phyloP scores from a whole-genome alignment of 441 rosid genomes.

The Aleurites moluccanus region DNA sequence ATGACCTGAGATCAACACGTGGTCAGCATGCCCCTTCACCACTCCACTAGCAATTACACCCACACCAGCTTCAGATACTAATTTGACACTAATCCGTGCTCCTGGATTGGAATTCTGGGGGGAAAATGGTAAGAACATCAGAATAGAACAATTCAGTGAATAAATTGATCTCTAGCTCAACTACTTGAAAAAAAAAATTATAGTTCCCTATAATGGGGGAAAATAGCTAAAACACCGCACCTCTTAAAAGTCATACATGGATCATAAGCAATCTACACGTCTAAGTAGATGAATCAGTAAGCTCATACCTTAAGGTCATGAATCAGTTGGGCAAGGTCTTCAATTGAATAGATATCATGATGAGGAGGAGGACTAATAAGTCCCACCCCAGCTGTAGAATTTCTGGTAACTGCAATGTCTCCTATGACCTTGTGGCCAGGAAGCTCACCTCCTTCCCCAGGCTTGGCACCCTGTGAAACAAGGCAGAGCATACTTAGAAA shows the following conservation, averaged over 20 bases:
- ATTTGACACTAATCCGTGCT: slow-evolving; percentile 94
- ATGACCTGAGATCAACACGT: slow-evolving; percentile 96
- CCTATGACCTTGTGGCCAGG: slow-evolving; percentile 99
- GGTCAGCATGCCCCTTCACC: slow-evolving; percentile 99
- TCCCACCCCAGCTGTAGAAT: slow-evolving; percentile 99
- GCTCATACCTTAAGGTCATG: slow-evolving; percentile 93
- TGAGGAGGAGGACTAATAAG: slow-evolving; percentile 99
- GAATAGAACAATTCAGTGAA: neutral
- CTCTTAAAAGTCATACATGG: neutral
- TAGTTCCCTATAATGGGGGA: neutral
- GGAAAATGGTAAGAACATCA: slow-evolving; percentile 2
- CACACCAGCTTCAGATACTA: slow-evolving; percentile 99
- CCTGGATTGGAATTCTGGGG: slow-evolving; percentile 93
- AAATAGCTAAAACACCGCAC: neutral
- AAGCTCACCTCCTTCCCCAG: slow-evolving; percentile 99
- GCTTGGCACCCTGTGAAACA: slow-evolving; percentile 91
- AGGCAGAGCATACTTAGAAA: slow-evolving; percentile 23
- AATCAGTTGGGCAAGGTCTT: slow-evolving; percentile 98
- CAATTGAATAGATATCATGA: slow-evolving; percentile 99
- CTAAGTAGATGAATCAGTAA: neutral
- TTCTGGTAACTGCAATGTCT: slow-evolving; percentile 96
- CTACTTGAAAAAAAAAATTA: neutral
- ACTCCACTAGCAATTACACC: slow-evolving; percentile 99
- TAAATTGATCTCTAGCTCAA: neutral
- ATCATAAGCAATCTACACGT: neutral